phyloP scores from a whole-genome alignment of 2,329 filamentous ascomycete species.

The Colletotrichum tanaceti region DNA sequence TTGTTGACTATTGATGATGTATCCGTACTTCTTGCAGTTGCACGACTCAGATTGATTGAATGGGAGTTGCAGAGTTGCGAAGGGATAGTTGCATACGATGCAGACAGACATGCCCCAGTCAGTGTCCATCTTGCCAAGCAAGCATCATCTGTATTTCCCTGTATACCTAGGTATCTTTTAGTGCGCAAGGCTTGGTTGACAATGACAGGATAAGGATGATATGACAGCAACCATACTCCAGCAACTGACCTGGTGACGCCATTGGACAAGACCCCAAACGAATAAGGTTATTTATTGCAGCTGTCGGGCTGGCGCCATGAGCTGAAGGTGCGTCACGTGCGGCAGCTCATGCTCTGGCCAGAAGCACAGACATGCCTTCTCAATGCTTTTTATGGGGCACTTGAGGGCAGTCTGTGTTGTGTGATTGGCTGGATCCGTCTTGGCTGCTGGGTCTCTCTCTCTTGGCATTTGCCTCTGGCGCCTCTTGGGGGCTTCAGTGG shows the following conservation, averaged over 20 bases:
- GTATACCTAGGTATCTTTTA: no score
- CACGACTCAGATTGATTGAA: not conserved
- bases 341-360: not conserved
- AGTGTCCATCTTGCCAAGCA: not conserved
- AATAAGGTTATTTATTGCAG: slow-evolving; percentile 34
- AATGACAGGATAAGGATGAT: not conserved
- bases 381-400: not conserved
- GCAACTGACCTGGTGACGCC: slow-evolving; percentile 24
- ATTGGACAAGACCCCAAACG: slow-evolving; percentile 17
- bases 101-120: no score
- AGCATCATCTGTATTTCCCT: not conserved
- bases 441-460: not conserved
- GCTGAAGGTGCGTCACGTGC: slow-evolving; percentile 23
- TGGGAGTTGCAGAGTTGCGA: not conserved
- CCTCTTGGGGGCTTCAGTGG: slow-evolving; percentile 9
- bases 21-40: no score
- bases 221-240: slow-evolving; percentile 10
- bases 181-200: not conserved
- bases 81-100: not conserved
- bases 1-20: no score
- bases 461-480: slow-evolving; percentile 21
- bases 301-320: slow-evolving; percentile 24
- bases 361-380: slow-evolving; percentile 11
- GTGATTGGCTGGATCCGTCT: slow-evolving; percentile 14
- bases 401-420: slow-evolving; percentile 4